Percentiles rank a stretch among this genome's conserved stretches.
phyloP scores from a whole-genome alignment of 164 flowering plant species.

The Amborella trichopoda region DNA sequence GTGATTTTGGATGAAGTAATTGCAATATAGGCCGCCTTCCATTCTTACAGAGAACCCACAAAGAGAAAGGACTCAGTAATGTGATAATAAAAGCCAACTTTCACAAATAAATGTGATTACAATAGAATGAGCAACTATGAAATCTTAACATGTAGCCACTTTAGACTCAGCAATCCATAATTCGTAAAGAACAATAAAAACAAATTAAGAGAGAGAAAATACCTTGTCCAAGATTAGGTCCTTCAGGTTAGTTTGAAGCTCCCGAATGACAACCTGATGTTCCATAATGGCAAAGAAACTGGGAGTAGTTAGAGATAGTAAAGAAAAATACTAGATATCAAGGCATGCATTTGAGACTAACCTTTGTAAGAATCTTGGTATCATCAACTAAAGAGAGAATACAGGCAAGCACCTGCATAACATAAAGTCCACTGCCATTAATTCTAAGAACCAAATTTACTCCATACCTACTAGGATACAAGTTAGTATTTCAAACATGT shows the following conservation, averaged over 20 bases:
- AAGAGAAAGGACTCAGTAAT: not conserved
- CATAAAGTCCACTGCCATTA: not conserved
- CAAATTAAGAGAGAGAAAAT: not conserved
- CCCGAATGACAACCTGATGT: constrained; percentile 57
- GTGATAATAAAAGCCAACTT: too few relatives aligned
- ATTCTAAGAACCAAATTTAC: not conserved
- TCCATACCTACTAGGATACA: not conserved
- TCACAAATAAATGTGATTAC: too few relatives aligned
- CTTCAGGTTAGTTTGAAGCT: constrained; percentile 43
- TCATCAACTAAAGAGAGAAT: constrained; percentile 76
- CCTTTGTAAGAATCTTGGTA: constrained; percentile 83
- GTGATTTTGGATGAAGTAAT: constrained; percentile 75
- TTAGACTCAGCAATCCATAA: not conserved
- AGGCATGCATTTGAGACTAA: constrained; percentile 14
- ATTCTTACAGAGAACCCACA: constrained; percentile 27
- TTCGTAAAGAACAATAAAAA: not conserved
- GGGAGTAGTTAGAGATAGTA: not conserved
- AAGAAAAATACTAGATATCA: not conserved
- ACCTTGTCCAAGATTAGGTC: constrained; percentile 82
- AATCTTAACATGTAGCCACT: not conserved
- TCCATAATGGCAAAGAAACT: not conserved
- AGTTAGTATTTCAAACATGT: not conserved
- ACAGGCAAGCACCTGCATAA: constrained; percentile 62
- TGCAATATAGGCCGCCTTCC: constrained; percentile 73
- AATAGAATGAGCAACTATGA: too few relatives aligned